phyloP scores from a whole-genome alignment of 371 early-diverging fungal genomes.

The Rhizomucor pusillus region DNA sequence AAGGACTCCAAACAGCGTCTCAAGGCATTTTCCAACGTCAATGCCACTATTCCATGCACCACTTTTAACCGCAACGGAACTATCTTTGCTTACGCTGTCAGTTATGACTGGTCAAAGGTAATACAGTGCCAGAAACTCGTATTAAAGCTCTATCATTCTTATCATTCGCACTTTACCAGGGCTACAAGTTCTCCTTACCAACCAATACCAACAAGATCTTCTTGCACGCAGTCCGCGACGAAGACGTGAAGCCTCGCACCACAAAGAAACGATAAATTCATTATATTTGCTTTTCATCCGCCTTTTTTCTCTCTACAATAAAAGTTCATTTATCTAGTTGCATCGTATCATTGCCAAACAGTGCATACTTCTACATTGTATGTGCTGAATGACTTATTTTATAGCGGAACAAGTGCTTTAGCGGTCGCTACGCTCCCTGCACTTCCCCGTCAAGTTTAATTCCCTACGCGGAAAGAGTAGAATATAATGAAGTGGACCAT shows the following conservation, averaged over 20 bases:
- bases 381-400: too few relatives aligned
- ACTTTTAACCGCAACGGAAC: constrained; percentile 86
- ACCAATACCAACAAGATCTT: constrained; percentile 59
- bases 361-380: too few relatives aligned
- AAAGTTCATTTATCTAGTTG: too few relatives aligned
- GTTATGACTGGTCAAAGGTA: constrained; percentile 98
- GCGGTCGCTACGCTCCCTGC: too few relatives aligned
- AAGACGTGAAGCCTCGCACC: constrained; percentile 75
- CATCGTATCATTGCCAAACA: too few relatives aligned
- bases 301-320: too few relatives aligned
- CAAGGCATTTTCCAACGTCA: constrained; percentile 62
- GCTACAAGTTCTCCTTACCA: constrained; percentile 51
- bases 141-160: not conserved
- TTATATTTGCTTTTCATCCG: too few relatives aligned
- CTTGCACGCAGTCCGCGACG: constrained; percentile 75
- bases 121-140: constrained; percentile 1
- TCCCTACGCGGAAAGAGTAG: too few relatives aligned
- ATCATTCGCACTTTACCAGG: constrained; percentile 20
- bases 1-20: constrained; percentile 88
- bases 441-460: too few relatives aligned
- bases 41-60: constrained; percentile 72
- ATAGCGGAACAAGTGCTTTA: too few relatives aligned
- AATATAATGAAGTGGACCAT: too few relatives aligned
- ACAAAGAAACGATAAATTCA: constrained; percentile 51
- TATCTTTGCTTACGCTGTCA: constrained; percentile 91